A percentile compares a stretch with the other conserved stretches of the same genome.
These are phyloP conservation scores for Panaeolus papilionaceus DNA, from an alignment of 768 basidiomycete species.

Conservation along the genomic window DNA sequence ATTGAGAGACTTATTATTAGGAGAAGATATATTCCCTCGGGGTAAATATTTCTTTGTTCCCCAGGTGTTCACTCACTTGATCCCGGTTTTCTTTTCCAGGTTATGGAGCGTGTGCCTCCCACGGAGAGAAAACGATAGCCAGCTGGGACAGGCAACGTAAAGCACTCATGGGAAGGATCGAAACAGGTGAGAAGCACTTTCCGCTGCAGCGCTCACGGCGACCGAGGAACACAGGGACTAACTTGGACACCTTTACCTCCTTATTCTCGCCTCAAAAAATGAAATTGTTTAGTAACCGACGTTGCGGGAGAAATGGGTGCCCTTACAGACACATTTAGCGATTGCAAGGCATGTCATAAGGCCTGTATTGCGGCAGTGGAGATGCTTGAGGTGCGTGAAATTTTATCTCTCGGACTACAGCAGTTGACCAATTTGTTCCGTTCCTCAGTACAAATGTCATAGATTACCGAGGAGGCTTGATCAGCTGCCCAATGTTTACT, in stretches of 20 bases:
- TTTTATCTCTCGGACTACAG: constrained; percentile 1
- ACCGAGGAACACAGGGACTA: neutral
- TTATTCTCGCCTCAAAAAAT: constrained; percentile 8
- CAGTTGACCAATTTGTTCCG: constrained; percentile 22
- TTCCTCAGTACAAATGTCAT: constrained; percentile 66
- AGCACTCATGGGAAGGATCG: constrained; percentile 50
- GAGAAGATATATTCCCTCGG: constrained; percentile 74
- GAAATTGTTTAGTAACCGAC: constrained; percentile 56
- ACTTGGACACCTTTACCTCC: neutral
- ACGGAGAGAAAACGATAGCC: constrained; percentile 48
- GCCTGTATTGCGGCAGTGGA: constrained; percentile 69
- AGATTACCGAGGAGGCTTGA: constrained; percentile 58
- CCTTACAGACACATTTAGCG: constrained; percentile 50
- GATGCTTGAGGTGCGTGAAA: constrained; percentile 52
- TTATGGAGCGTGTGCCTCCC: constrained; percentile 66
- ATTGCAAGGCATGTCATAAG: constrained; percentile 61
- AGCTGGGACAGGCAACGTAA: constrained; percentile 61
- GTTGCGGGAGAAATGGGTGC: constrained; percentile 70
- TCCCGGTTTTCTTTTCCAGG: constrained; percentile 33
- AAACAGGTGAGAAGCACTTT: constrained; percentile 51
- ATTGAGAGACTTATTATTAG: constrained; percentile 56
- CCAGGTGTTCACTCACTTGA: neutral
- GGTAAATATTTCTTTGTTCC: constrained; percentile 37
- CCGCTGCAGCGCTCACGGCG: constrained; percentile 10
- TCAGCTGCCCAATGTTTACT: constrained; percentile 44